These are phyloP conservation scores for Claviceps citrina DNA, from an alignment of 2,329 filamentous ascomycete genomes.

Conservation along the genomic window DNA sequence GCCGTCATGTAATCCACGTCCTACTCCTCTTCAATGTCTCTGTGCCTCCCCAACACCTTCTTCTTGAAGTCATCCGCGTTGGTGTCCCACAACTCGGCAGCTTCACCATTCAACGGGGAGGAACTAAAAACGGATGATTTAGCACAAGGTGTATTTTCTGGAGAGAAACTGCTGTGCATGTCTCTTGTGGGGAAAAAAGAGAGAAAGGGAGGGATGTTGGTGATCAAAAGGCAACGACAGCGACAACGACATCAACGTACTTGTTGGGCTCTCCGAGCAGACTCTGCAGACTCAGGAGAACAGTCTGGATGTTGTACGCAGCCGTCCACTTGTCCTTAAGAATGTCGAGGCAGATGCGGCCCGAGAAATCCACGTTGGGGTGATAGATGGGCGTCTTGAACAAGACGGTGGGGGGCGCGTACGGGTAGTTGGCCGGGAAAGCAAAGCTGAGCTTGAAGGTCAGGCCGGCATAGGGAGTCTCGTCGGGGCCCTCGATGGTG, in stretches of 20 bases:
- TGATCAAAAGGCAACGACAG: background rate
- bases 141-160: too few relatives aligned
- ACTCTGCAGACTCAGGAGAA: slow-evolving; percentile 86
- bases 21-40: slow-evolving; percentile 49
- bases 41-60: slow-evolving; percentile 48
- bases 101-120: slow-evolving; percentile 88
- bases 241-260: slow-evolving; percentile 43
- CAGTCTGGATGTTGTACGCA: slow-evolving; percentile 89
- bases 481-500: slow-evolving; percentile 79
- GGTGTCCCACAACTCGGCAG: slow-evolving; percentile 89
- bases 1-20: slow-evolving; percentile 10
- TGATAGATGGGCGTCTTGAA: slow-evolving; percentile 99
- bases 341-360: slow-evolving; percentile 93
- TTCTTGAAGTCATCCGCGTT: slow-evolving; percentile 77
- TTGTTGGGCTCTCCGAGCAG: slow-evolving; percentile 95
- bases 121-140: slow-evolving; percentile 40
- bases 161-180: too few relatives aligned
- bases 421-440: slow-evolving; percentile 88
- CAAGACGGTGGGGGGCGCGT: slow-evolving; percentile 74
- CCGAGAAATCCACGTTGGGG: slow-evolving; percentile 94
- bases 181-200: too few relatives aligned
- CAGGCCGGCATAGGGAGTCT: slow-evolving; percentile 78
- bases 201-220: too few relatives aligned
- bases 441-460: slow-evolving; percentile 84
- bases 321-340: slow-evolving; percentile 99